A percentile compares a stretch with the other conserved stretches of the same genome.
Evolutionary conservation across 768 basidiomycete species (phyloP).

Genomic region (Austroboletus festivus): DNA sequence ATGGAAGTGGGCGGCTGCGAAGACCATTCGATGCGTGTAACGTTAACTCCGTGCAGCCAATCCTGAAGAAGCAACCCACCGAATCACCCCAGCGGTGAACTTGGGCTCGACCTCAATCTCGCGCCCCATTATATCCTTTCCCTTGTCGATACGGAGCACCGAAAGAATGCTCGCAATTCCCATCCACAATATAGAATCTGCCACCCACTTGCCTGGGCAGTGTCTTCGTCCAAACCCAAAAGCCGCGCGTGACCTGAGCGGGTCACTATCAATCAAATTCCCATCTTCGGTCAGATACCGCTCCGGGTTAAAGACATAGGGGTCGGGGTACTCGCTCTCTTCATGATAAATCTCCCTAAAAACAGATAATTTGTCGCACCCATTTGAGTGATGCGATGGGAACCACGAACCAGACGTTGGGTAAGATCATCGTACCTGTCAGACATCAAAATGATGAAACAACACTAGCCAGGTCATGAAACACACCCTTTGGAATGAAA

Average conservation of each 20-base stretch:
- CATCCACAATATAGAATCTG: slow-evolving; percentile 32
- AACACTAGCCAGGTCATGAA: background rate
- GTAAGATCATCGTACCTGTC: slow-evolving; percentile 25
- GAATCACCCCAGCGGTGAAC: slow-evolving; percentile 32
- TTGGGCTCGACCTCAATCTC: slow-evolving; percentile 26
- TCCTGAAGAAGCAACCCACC: slow-evolving; percentile 20
- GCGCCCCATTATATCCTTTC: slow-evolving; percentile 23
- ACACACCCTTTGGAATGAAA: slow-evolving; percentile 36
- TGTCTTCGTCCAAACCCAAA: slow-evolving; percentile 33
- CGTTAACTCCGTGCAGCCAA: slow-evolving; percentile 13
- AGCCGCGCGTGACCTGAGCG: slow-evolving; percentile 25
- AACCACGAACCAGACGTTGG: slow-evolving; percentile 28
- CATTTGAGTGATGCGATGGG: background rate
- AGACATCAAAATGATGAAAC: slow-evolving; percentile 3
- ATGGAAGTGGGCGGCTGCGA: slow-evolving; percentile 30
- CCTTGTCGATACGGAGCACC: slow-evolving; percentile 19
- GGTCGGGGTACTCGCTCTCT: slow-evolving; percentile 27
- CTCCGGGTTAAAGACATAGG: slow-evolving; percentile 26
- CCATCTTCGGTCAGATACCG: slow-evolving; percentile 26
- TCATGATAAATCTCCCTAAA: slow-evolving; percentile 31
- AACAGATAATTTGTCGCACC: background rate
- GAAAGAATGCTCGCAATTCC: slow-evolving; percentile 29
- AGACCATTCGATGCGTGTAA: slow-evolving; percentile 3
- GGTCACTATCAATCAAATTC: slow-evolving; percentile 19
- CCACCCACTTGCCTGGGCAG: slow-evolving; percentile 31